Base-by-base conservation (phyloP, 179 eudicot genomes). In the Pouteria campechiana region DNA sequence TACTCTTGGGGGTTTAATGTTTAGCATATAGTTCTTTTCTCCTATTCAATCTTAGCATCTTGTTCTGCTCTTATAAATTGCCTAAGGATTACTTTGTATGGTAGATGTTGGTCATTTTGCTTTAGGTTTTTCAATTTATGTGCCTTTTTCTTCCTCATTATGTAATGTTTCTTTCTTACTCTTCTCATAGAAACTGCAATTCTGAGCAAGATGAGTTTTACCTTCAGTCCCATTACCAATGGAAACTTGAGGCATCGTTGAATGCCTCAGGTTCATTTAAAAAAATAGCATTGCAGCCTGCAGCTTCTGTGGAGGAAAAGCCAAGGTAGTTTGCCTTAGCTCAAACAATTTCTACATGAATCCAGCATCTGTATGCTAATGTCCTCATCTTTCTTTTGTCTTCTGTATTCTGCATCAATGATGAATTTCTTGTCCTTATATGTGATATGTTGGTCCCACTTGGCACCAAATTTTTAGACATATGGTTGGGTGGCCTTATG, bases 191-290 rank as follows among this genome's bases (percentile, higher is more conserved):
- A 37, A 45, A 44, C 54, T 60, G 47, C 82, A 88, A 92, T 63
- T 48, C 71, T 49, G 94, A 84, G 78, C 83, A 78, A 69, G 97
- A 84, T 59, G 92, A 84, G 57, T 47, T 57, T 32, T n/a, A n/a
- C n/a, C n/a, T n/a, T n/a, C n/a, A n/a, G n/a, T 65, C 51, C 44
- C 83, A 54, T 21, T 56, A 58, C 58, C 70, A 64, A 23, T 59
- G 81, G 54, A 76, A 83, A 57, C 62, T 83, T 21, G 89, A 86
- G 64, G 60, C 66, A 41, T 71, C 73, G 21, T 53, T 61, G 37
- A 77, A 72, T 74, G 67, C 54, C 1, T 57, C 75, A 11, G 83
- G 86, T 30, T 83, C 94, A 45, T 60, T 84, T 65, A 72, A 74
- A 63, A 77, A 60, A 50, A 80, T 66, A 69, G 58, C 84, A 76